Evolutionary conservation across 164 flowering plant species (phyloP).

Genomic region (Magnolia officinalis): DNA sequence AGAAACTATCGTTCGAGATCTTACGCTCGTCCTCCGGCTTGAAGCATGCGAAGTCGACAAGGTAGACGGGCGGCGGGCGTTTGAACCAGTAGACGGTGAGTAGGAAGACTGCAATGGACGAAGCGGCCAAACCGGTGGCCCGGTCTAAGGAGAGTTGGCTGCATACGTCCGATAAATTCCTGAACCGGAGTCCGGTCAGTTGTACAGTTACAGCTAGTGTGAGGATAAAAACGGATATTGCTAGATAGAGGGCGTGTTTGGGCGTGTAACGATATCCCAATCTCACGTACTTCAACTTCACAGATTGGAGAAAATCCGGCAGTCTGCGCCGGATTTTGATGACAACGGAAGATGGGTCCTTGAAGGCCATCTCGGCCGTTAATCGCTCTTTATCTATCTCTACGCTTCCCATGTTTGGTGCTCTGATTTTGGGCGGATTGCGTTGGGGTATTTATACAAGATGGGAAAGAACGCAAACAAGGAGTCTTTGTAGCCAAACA

Average conservation of each 20-base stretch:
- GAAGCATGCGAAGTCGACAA: slow-evolving; percentile 72
- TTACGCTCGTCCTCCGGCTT: slow-evolving; percentile 63
- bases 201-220: slow-evolving; percentile 31
- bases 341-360: slow-evolving; percentile 62
- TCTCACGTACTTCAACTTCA: slow-evolving; percentile 86
- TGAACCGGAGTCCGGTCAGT: slow-evolving; percentile 1
- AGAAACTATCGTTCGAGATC: slow-evolving; percentile 46
- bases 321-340: slow-evolving; percentile 59
- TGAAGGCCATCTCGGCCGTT: slow-evolving; percentile 77
- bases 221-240: slow-evolving; percentile 13
- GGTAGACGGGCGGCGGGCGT: slow-evolving; percentile 49
- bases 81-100: slow-evolving; percentile 41
- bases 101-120: slow-evolving; percentile 22
- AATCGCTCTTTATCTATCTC: slow-evolving; percentile 77
- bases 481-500: too few species aligned
- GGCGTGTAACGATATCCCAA: slow-evolving; percentile 54
- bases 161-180: slow-evolving; percentile 5
- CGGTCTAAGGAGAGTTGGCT: slow-evolving; percentile 14
- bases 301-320: slow-evolving; percentile 65
- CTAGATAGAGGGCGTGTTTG: slow-evolving; percentile 32
- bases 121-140: slow-evolving; percentile 20
- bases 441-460: neutral
- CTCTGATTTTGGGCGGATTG: neutral
- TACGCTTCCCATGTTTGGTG: slow-evolving; percentile 27
- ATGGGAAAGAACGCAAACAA: neutral